Percentiles rank a stretch among this genome's conserved stretches.
Evolutionary conservation across 345 rosid genomes (phyloP).

Genomic region (Camelina neglecta): DNA sequence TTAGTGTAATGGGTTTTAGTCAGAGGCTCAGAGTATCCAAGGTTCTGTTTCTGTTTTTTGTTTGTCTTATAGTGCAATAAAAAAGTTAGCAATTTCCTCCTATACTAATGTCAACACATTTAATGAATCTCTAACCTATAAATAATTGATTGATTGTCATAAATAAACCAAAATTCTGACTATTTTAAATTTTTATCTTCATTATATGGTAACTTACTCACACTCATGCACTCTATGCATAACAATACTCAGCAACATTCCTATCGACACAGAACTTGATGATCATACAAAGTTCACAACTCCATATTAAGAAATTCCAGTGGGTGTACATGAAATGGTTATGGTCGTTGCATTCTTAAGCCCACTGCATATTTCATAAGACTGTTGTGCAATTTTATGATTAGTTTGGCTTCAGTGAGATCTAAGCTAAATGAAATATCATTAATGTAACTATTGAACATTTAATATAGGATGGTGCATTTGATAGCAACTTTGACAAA

Average conservation of each 20-base stretch:
- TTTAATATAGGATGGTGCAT: not conserved
- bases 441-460: not conserved
- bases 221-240: not conserved
- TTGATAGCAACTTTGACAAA: not conserved
- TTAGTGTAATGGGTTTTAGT: conserved; percentile 22
- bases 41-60: conserved; percentile 32
- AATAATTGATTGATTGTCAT: not conserved
- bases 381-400: not conserved
- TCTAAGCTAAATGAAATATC: not conserved
- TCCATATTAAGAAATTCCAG: not conserved
- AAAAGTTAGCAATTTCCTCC: not conserved
- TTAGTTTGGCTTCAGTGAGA: not conserved
- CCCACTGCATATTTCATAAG: not conserved
- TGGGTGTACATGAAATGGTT: not conserved
- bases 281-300: not conserved
- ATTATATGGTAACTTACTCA: no score
- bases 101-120: conserved; percentile 4
- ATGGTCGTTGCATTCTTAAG: not conserved
- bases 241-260: not conserved
- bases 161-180: not conserved
- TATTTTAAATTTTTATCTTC: not conserved
- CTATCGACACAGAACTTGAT: not conserved
- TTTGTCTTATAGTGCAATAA: conserved; percentile 18
- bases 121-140: no score
- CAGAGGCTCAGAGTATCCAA: conserved; percentile 33